These are phyloP conservation scores for Hysterium pulicare DNA, from an alignment of 2,329 filamentous ascomycete genomes.

Conservation along the genomic window DNA sequence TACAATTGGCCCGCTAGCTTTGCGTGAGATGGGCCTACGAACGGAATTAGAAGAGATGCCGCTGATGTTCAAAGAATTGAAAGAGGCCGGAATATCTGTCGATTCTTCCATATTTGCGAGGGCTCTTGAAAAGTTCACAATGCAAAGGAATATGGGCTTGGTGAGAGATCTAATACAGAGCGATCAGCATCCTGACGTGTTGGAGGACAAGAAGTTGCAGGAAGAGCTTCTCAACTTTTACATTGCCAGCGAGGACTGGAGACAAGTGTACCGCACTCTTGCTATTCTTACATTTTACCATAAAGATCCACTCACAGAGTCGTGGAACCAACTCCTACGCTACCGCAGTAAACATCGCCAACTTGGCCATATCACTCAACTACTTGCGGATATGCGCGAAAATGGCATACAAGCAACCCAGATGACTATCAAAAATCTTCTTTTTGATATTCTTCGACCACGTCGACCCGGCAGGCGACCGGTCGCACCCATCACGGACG, in stretches of 20 bases:
- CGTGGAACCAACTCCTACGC: conserved; percentile 49
- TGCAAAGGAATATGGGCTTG: conserved; percentile 51
- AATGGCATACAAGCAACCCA: conserved; percentile 41
- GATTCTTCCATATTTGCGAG: conserved; percentile 62
- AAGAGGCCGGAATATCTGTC: conserved; percentile 60
- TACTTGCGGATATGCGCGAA: conserved; percentile 51
- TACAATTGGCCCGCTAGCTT: conserved; percentile 68
- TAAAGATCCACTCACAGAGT: conserved; percentile 32
- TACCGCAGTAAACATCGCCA: conserved; percentile 31
- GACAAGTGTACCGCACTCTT: conserved; percentile 54
- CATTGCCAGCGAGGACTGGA: conserved; percentile 49
- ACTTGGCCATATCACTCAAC: conserved; percentile 23
- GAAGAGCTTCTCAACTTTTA: conserved; percentile 53
- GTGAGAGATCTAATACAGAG: conserved; percentile 53
- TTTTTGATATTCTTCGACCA: conserved; percentile 37
- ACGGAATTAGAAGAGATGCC: conserved; percentile 57
- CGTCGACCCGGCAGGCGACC: conserved; percentile 40
- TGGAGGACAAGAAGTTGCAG: conserved; percentile 56
- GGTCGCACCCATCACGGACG: not conserved
- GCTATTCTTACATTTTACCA: conserved; percentile 49
- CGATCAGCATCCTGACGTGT: conserved; percentile 63
- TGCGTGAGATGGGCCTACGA: conserved; percentile 73
- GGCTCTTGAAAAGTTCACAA: conserved; percentile 63
- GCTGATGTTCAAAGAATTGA: conserved; percentile 59
- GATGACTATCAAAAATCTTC: conserved; percentile 43